phyloP scores from a whole-genome alignment of 139 green algal species.

The Chlorella sorokiniana region DNA sequence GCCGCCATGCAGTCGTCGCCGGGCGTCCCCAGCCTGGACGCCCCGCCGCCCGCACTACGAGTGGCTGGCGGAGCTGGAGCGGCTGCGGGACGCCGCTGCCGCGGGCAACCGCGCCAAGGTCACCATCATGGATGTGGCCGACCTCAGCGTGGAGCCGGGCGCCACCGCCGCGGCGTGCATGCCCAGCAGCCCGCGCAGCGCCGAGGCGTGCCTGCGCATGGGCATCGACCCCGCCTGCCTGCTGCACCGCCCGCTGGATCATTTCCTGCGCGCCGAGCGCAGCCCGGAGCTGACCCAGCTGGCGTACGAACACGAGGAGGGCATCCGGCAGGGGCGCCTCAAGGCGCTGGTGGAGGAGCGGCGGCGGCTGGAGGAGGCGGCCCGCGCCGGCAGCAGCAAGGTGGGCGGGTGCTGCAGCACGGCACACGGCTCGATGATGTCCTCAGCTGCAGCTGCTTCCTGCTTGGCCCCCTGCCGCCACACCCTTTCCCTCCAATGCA shows the following conservation, averaged over 20 bases:
- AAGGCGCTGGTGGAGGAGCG: constrained; percentile 67
- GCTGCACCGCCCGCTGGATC: constrained; percentile 58
- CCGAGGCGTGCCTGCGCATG: constrained; percentile 82
- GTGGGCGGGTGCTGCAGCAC: background rate
- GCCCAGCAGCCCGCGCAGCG: constrained; percentile 75
- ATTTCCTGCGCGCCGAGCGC: constrained; percentile 57
- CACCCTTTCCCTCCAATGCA: no score
- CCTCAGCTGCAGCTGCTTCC: background rate
- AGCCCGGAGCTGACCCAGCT: constrained; percentile 65
- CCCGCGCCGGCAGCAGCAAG: background rate
- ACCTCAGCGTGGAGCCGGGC: constrained; percentile 46
- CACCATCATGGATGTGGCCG: constrained; percentile 72
- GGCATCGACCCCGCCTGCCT: constrained; percentile 85
- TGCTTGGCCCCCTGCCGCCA: background rate
- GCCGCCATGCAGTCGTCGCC: background rate
- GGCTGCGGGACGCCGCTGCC: constrained; percentile 2
- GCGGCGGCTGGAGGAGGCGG: constrained; percentile 63
- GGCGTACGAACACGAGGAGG: constrained; percentile 72
- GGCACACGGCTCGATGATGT: background rate
- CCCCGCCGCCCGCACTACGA: background rate
- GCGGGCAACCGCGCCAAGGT: constrained; percentile 20
- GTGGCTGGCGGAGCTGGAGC: constrained; percentile 47
- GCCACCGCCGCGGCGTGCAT: background rate
- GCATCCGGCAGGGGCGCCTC: constrained; percentile 67
- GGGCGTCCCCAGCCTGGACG: background rate